Percentiles rank a stretch among this genome's conserved stretches.
Evolutionary conservation across 768 basidiomycete genomes (phyloP).

Genomic region (Chalciporus sphaerocephalus): DNA sequence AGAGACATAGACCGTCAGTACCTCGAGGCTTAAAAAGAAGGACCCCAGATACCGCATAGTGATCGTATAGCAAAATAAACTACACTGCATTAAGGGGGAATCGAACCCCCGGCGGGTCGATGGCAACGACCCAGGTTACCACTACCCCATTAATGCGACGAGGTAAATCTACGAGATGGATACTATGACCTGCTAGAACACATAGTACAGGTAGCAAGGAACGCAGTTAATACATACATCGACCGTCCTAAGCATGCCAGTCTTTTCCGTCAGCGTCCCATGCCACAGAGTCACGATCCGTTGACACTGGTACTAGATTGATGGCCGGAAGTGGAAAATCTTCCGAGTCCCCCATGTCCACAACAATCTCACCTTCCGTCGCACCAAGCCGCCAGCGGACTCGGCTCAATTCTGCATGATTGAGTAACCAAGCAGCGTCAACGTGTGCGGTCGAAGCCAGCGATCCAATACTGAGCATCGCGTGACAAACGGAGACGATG

Average conservation of each 20-base stretch:
- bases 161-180: neutral
- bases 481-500: constrained; percentile 32
- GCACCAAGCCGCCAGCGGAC: constrained; percentile 37
- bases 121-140: constrained; percentile 66
- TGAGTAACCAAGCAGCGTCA: constrained; percentile 42
- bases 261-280: too few species aligned
- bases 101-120: constrained; percentile 88
- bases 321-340: neutral
- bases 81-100: constrained; percentile 77
- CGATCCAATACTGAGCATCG: constrained; percentile 40
- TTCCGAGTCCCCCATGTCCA: constrained; percentile 5
- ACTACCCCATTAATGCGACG: constrained; percentile 56
- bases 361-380: constrained; percentile 35
- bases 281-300: neutral
- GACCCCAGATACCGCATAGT: neutral
- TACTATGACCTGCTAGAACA: too few species aligned
- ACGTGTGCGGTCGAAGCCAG: constrained; percentile 40
- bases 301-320: neutral
- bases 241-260: too few species aligned
- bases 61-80: neutral
- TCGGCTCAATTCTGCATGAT: constrained; percentile 42
- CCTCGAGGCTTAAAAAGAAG: neutral
- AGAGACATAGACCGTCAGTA: too few species aligned
- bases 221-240: too few species aligned
- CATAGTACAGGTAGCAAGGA: too few species aligned